Evolutionary conservation across 805 yeast species (phyloP).

Genomic region (Candida nanaspora): DNA sequence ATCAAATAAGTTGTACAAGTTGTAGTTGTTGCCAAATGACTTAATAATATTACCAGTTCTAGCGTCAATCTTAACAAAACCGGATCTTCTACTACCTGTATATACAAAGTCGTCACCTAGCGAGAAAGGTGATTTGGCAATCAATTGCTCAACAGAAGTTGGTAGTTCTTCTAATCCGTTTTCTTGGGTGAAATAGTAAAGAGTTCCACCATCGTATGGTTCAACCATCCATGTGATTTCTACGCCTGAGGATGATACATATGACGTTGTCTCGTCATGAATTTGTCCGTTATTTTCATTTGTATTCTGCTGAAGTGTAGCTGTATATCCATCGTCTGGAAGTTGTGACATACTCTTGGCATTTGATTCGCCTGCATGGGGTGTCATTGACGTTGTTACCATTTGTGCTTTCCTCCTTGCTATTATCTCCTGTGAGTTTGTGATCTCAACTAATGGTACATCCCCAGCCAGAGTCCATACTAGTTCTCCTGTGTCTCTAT

Average conservation of each 20-base stretch:
- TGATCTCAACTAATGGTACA: conserved; percentile 46
- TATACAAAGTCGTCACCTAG: conserved; percentile 76
- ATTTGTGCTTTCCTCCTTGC: conserved; percentile 1
- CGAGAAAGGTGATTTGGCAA: conserved; percentile 81
- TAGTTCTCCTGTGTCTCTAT: conserved; percentile 64
- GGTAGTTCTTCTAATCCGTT: conserved; percentile 79
- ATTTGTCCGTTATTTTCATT: too few species aligned
- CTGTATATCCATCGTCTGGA: background rate
- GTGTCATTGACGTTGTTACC: background rate
- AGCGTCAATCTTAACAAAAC: conserved; percentile 67
- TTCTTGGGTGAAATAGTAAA: conserved; percentile 71
- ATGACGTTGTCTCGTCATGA: background rate
- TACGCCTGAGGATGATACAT: conserved; percentile 9
- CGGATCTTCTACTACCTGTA: conserved; percentile 76
- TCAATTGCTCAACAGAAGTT: conserved; percentile 67
- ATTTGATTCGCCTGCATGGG: background rate
- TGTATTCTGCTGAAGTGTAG: background rate
- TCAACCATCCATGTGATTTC: conserved; percentile 77
- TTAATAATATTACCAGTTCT: conserved; percentile 66
- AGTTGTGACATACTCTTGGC: background rate
- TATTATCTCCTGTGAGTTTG: conserved; percentile 5
- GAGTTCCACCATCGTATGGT: conserved; percentile 77
- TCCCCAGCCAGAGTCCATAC: conserved; percentile 71
- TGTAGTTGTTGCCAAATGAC: conserved; percentile 42
- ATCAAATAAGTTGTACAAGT: conserved; percentile 5